Base-by-base conservation (phyloP, 1,139 yeast genomes). In the Candida sanyaensis region DNA sequence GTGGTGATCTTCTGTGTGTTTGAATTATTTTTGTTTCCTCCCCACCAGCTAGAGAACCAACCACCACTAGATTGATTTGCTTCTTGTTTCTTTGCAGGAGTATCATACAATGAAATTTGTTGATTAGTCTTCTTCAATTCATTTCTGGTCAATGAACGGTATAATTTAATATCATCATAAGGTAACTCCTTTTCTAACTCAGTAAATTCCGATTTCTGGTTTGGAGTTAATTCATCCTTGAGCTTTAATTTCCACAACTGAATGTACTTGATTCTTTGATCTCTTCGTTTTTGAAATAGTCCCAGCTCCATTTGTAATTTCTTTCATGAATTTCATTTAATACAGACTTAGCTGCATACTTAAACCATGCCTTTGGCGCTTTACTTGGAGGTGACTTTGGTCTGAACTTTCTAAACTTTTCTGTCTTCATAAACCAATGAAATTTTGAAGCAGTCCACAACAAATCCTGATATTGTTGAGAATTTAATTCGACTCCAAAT, bases 221-320 rank as follows among this genome's bases (percentile, higher is more conserved):
- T 73, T 0, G 63, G 55, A 11, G 74, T 55, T 3, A 61, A 43
- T 30, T 60, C 57, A 12, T 62, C 68, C 39, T 78, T 61, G 51
- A 85, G 76, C 51, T 78, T 73, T 9, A 47, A 42, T 56, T 82
- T 86, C 87, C 92, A 93, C 1, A 89, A 69, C 11, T 63, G 64
- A n/a, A 88, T 76, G 64, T 95, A 95, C 1, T 74, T 68, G 49
- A 76, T 78, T 56, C 97, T 75, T 59, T 87, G 84, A 50, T 87
- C 88, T 54, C 96, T 73, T 58, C 96, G 77, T 48, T 75, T 77
- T 45, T 80, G 80, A 93, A 83, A 60, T 81, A 80, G 2, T 79
- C 95, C 99, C 99, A 95, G 37, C 91, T 84, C 96, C 97, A 89
- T 59, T 81, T 84, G 55, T 84, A 79, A 59, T 88, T 83, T 57